Percentiles rank a stretch among this genome's conserved stretches.
Evolutionary conservation across 2,329 filamentous ascomycete species (phyloP).

Genomic region (Penicillium decumbens): DNA sequence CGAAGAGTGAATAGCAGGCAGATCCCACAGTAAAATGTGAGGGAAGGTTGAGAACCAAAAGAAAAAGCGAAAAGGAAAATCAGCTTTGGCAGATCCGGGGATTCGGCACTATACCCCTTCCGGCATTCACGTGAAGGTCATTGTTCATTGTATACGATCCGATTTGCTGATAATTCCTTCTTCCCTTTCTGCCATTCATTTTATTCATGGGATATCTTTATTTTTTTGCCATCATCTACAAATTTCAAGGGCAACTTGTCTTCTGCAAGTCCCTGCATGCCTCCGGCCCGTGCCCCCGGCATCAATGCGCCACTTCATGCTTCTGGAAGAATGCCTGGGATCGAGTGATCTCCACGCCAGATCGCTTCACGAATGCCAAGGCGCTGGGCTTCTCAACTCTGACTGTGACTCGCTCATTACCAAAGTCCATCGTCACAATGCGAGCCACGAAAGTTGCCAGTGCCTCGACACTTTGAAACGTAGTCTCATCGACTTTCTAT

Average conservation of each 20-base stretch:
- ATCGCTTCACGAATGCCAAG: slow-evolving; percentile 46
- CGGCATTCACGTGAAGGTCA: slow-evolving; percentile 19
- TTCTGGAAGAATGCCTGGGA: slow-evolving; percentile 42
- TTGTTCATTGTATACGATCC: slow-evolving; percentile 7
- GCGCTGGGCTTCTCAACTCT: slow-evolving; percentile 50
- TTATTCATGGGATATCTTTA: not conserved
- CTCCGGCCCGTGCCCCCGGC: slow-evolving; percentile 7
- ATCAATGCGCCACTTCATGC: slow-evolving; percentile 13
- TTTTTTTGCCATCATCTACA: not conserved
- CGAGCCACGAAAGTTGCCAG: slow-evolving; percentile 47
- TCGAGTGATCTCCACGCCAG: slow-evolving; percentile 48
- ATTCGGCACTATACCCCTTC: slow-evolving; percentile 15
- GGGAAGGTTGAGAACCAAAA: slow-evolving; percentile 1
- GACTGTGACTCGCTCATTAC: slow-evolving; percentile 46
- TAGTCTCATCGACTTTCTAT: slow-evolving; percentile 45
- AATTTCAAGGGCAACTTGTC: not conserved
- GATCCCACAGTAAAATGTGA: slow-evolving; percentile 9
- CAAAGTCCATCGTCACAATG: slow-evolving; percentile 44
- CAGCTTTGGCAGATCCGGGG: slow-evolving; percentile 24
- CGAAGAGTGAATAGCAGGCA: not conserved
- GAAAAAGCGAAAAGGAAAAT: slow-evolving; percentile 14
- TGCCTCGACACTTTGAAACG: slow-evolving; percentile 50
- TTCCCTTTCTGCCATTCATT: not conserved
- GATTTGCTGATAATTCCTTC: not conserved
- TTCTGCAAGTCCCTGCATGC: slow-evolving; percentile 2